Conservation (phyloP, 2,329 filamentous ascomycete species). For the Diaporthe longicolla region DNA sequence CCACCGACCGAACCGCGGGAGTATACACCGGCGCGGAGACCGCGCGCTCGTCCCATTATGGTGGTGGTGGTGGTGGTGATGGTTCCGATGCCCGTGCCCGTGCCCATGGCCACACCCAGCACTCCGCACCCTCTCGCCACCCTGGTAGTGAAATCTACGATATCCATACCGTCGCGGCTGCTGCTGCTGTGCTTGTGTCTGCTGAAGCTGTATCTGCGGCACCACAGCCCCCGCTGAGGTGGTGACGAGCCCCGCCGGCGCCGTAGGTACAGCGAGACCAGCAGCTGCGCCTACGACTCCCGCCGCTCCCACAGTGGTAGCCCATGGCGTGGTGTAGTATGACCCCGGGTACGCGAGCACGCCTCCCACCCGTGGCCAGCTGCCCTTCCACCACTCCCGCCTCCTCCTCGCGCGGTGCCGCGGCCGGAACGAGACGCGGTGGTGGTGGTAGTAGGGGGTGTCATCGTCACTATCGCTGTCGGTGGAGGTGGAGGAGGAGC, state of each 20-base stretch:
- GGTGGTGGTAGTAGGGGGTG: background rate
- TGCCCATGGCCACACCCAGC: background rate
- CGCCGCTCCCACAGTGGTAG: background rate
- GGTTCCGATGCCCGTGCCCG: background rate
- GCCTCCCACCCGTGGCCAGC: background rate
- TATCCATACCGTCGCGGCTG: constrained; percentile 35
- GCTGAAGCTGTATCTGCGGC: background rate
- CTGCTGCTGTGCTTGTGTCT: background rate
- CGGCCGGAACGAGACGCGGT: background rate
- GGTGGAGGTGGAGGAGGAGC: background rate
- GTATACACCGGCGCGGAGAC: constrained; percentile 28
- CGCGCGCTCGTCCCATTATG: background rate
- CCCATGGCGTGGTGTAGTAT: background rate
- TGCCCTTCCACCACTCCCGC: background rate
- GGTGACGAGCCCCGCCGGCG: background rate
- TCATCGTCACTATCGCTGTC: constrained; percentile 20
- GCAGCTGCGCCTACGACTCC: background rate
- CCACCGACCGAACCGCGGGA: constrained; percentile 33
- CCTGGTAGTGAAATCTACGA: constrained; percentile 37
- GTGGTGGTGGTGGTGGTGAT: background rate
- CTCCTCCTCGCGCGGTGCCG: background rate
- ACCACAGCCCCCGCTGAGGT: background rate
- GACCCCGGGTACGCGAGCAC: constrained; percentile 2
- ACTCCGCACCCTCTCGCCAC: constrained; percentile 9
- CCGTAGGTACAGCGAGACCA: background rate